A percentile compares a stretch with the other conserved stretches of the same genome.
Conservation (phyloP, 139 green algal species). For the Penium margaritaceum region DNA sequence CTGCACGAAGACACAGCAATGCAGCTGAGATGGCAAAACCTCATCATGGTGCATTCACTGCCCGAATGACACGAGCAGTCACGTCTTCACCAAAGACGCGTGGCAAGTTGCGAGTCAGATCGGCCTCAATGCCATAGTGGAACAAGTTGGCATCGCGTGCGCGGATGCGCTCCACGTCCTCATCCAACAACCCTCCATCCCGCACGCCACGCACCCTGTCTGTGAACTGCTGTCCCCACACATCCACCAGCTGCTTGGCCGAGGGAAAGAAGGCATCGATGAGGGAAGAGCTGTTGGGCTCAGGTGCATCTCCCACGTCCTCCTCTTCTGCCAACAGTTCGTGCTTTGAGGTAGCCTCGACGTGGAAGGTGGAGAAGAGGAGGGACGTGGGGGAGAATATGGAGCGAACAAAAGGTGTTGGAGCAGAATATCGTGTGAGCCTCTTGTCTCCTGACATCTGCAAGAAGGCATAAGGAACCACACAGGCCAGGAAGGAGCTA, state of each 20-base stretch:
- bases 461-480: neutral
- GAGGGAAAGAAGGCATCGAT: no score
- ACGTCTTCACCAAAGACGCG: constrained; percentile 4
- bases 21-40: no score
- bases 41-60: no score
- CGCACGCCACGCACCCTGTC: no score
- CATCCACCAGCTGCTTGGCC: neutral
- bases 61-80: no score
- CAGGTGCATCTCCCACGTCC: no score
- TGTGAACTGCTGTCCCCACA: neutral
- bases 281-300: no score
- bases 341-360: neutral
- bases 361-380: neutral
- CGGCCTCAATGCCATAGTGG: neutral
- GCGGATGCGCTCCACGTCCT: neutral
- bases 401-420: neutral
- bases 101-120: constrained; percentile 4
- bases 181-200: constrained; percentile 1
- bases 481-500: neutral
- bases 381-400: neutral
- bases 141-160: neutral
- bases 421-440: neutral
- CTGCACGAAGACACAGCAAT: no score
- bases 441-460: neutral
- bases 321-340: neutral